Evolutionary conservation across 2,329 filamentous ascomycete species (phyloP).

Genomic region (Salinomyces thailandicus): DNA sequence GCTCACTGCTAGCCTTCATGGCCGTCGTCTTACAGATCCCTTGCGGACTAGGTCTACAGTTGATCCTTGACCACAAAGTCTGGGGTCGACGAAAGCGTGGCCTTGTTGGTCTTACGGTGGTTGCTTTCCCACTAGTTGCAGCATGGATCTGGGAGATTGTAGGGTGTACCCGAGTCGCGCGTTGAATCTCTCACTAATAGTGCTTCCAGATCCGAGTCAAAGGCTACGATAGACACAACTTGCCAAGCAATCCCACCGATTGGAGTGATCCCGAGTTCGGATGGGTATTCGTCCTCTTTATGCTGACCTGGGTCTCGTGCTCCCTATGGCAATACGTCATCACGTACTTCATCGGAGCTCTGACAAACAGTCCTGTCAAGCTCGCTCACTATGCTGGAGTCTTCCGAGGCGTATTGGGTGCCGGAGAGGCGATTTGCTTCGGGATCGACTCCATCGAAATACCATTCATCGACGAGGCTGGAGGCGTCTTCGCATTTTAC

Average conservation of each 20-base stretch:
- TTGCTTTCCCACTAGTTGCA: slow-evolving; percentile 17
- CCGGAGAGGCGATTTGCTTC: slow-evolving; percentile 24
- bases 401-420: slow-evolving; percentile 20
- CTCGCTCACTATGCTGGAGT: slow-evolving; percentile 14
- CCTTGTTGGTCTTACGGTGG: slow-evolving; percentile 14
- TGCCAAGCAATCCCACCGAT: slow-evolving; percentile 12
- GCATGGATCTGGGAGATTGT: slow-evolving; percentile 24
- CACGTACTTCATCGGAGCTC: slow-evolving; percentile 21
- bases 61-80: slow-evolving; percentile 7
- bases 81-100: slow-evolving; percentile 9
- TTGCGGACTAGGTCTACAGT: slow-evolving; percentile 16
- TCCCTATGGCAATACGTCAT: slow-evolving; percentile 24
- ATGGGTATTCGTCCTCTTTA: slow-evolving; percentile 10
- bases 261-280: slow-evolving; percentile 19
- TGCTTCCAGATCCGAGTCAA: slow-evolving; percentile 10
- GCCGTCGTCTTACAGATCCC: slow-evolving; percentile 26
- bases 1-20: slow-evolving; percentile 24
- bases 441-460: slow-evolving; percentile 19
- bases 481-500: slow-evolving; percentile 16
- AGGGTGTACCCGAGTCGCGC: background rate
- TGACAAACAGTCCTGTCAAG: slow-evolving; percentile 19
- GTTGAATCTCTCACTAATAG: background rate
- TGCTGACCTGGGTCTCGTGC: slow-evolving; percentile 13
- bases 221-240: slow-evolving; percentile 16
- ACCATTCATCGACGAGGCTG: slow-evolving; percentile 18